These are phyloP conservation scores for Calonectria multiphialidica DNA, from an alignment of 2,329 filamentous ascomycete genomes.

Conservation along the genomic window DNA sequence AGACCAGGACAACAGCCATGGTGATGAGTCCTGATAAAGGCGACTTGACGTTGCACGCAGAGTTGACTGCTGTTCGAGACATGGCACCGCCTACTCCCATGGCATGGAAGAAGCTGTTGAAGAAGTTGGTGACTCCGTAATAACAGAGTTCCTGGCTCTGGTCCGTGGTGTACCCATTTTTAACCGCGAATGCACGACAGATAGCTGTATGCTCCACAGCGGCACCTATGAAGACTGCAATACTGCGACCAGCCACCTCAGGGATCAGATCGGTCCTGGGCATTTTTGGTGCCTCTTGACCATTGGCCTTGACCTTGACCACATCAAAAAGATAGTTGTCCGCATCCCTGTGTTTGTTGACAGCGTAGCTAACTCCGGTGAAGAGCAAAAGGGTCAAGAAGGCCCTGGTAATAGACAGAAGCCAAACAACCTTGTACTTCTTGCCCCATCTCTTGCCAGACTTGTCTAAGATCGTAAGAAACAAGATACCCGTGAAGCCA, in stretches of 20 bases:
- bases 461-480: conserved; percentile 69
- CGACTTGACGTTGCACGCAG: conserved; percentile 71
- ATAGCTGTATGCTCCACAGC: conserved; percentile 75
- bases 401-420: conserved; percentile 70
- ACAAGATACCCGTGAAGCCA: conserved; percentile 67
- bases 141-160: conserved; percentile 75
- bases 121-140: conserved; percentile 71
- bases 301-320: conserved; percentile 67
- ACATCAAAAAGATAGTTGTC: conserved; percentile 64
- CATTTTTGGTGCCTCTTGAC: conserved; percentile 63
- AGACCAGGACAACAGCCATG: conserved; percentile 70
- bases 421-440: conserved; percentile 68
- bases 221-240: conserved; percentile 72
- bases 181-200: conserved; percentile 71
- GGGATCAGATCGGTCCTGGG: conserved; percentile 61
- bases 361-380: conserved; percentile 72
- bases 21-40: conserved; percentile 72
- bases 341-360: conserved; percentile 64
- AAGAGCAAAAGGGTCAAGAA: conserved; percentile 72
- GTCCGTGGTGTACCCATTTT: conserved; percentile 73
- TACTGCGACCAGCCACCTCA: conserved; percentile 65
- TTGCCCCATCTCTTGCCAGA: conserved; percentile 70
- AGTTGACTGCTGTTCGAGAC: conserved; percentile 77
- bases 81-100: conserved; percentile 76
- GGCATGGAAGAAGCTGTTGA: conserved; percentile 74